Conservation (phyloP, 169 alveolate genomes). For the Eimeria mitis region DNA sequence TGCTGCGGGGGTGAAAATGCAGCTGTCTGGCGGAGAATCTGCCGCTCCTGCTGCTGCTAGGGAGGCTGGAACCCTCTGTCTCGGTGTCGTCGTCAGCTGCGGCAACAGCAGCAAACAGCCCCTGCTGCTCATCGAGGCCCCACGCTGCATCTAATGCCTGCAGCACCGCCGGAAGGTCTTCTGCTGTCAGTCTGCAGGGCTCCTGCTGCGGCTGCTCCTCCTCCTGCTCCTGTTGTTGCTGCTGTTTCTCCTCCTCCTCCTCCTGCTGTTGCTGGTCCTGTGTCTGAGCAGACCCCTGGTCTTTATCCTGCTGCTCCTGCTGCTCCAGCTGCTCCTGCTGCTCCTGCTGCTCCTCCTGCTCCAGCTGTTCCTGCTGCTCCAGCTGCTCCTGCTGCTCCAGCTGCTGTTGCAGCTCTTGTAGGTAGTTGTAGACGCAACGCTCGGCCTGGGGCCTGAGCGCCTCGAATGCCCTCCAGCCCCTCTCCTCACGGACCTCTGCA, state of each 20-base stretch:
- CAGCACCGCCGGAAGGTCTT: neutral
- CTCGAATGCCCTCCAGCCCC: conserved; percentile 43
- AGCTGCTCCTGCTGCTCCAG: conserved; percentile 1
- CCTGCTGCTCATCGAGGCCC: conserved; percentile 20
- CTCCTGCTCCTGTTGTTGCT: too few relatives aligned
- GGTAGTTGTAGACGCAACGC: neutral
- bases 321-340: neutral
- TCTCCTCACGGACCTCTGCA: conserved; percentile 2
- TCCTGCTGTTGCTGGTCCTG: neutral
- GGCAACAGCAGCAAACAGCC: conserved; percentile 44
- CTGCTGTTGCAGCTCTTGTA: conserved; percentile 7
- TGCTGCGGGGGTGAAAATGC: neutral
- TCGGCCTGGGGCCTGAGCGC: conserved; percentile 10
- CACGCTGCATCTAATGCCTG: conserved; percentile 25
- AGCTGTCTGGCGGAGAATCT: neutral
- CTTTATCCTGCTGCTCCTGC: conserved; percentile 35
- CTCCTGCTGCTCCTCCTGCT: neutral
- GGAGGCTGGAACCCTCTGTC: neutral
- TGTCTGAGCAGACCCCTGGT: too few relatives aligned
- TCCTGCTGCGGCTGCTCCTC: too few relatives aligned
- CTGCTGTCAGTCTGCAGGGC: neutral
- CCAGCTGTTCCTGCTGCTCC: neutral
- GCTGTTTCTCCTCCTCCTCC: too few relatives aligned
- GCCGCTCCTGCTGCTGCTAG: conserved; percentile 40
- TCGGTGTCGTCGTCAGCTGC: neutral